Evolutionary conservation across 495 filamentous ascomycete species (phyloP), one percentile per base, ranked within the genome.

Genomic region (Cercophora sp.): DNA sequence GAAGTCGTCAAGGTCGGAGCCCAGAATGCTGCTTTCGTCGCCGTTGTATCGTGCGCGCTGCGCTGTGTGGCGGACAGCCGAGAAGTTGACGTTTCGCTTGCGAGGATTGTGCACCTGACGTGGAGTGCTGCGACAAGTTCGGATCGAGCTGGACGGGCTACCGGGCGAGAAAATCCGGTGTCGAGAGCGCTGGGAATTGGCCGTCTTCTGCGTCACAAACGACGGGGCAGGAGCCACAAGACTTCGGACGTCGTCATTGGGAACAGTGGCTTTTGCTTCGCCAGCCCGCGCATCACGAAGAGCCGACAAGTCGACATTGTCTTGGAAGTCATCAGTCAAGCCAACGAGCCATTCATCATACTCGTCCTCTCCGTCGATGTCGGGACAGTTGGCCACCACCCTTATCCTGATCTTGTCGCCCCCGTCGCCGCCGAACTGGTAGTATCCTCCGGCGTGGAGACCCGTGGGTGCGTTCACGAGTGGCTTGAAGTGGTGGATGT

Each of bases 401-500:
- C 88, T 90, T 53, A 86, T 86, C 20, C 82, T 81, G 4, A 88
- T 90, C 11, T 69, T 73, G 11, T 59, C 60, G 0, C 66, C 68
- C 27, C 63, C 51, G 34, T 73, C 68, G 3, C 66, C 73, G 50
- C 78, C 79, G 18, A 62, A 45, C 78, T 73, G 13, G 76, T 80
- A 10, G 76, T 76, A 43, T 74, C 67, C 52, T 72, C 70, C 58
- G 72, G 72, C 40, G 55, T 68, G 68, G 75, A 72, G 49, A 70
- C 70, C n/a, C n/a, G n/a, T n/a, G n/a, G n/a, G n/a, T n/a, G 3
- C 67, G 70, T 15, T 32, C 13, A 32, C 29, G 29, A 32, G 29
- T 6, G 77, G 77, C 48, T 80, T 84, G 50, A 85, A 78, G 61
- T 95, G 87, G 57, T 96, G 88, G 58, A 91, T 89, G 64, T 96